Base-by-base conservation (phyloP, 768 basidiomycete genomes). In the Serendipita sp. region DNA sequence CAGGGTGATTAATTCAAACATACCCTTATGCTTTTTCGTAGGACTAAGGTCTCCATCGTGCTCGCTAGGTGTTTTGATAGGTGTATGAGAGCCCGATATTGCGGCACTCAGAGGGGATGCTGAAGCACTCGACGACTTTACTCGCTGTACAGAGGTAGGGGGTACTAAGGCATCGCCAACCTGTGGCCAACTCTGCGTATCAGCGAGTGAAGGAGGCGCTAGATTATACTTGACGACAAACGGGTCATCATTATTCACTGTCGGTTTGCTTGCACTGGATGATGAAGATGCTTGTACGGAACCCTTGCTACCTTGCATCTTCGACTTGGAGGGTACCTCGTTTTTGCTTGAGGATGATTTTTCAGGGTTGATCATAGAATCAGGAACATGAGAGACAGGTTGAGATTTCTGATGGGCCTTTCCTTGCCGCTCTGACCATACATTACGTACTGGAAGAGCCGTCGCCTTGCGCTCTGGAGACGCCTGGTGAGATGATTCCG, bases 111-210 rank as follows among this genome's bases (percentile, higher is more conserved):
- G 54, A 46, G 16, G 32, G 7, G 45, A 28, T 37, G 30, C 32
- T 46, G 41, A 60, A 35, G 24, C 68, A 70, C 68, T n/a, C 78
- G 76, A 70, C 70, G 77, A 74, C 70, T 68, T 79, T 76, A 68
- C 73, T 71, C 46, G 75, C 71, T 35, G 71, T 68, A 3, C 69
- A 45, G 37, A 64, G 48, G 56, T 63, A 2, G 69, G 47, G n/a
- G 70, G 64, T 4, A 66, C 46, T 15, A 64, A 58, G 3, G 73
- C 56, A 67, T 76, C 78, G 24, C 79, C 77, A 30, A 76, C 77
- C 66, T 76, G 79, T 45, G 78, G 82, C 80, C 79, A 79, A 65
- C 70, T 73, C 30, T 76, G 76, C 1, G 71, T 45, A 67, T 79
- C 76, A 54, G 73, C 71, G 41, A 72, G 68, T 4, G 73, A 67